Conservation (phyloP, 2,329 filamentous ascomycete species). For the Colletotrichum gloeosporioides region DNA sequence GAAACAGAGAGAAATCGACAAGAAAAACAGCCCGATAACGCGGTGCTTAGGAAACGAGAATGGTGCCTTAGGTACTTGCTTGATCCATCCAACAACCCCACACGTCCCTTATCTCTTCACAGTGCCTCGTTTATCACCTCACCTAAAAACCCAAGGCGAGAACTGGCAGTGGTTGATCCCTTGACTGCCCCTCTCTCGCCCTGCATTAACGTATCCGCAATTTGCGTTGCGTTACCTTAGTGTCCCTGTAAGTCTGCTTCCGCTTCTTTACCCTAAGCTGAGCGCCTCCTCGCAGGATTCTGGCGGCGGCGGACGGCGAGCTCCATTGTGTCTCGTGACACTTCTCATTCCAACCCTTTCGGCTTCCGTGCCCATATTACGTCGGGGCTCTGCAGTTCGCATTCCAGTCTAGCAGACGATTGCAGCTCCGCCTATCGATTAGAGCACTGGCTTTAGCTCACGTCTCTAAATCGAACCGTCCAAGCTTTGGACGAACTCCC, state of each 20-base stretch:
- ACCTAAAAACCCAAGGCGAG: background rate
- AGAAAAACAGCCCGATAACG: background rate
- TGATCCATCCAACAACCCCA: background rate
- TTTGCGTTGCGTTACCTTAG: background rate
- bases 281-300: background rate
- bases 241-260: background rate
- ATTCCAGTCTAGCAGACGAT: background rate
- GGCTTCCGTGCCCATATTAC: background rate
- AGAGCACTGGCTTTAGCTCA: background rate
- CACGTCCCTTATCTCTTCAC: constrained; percentile 4
- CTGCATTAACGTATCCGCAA: background rate
- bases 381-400: background rate
- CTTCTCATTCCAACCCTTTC: background rate
- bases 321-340: constrained; percentile 18
- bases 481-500: background rate
- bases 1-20: too few relatives aligned
- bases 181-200: background rate
- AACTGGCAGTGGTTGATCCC: background rate
- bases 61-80: background rate
- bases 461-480: background rate
- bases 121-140: background rate
- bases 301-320: constrained; percentile 12
- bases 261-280: background rate
- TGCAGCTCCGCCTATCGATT: background rate
- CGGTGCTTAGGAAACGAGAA: background rate